Evolutionary conservation across 371 early-diverging fungal species (phyloP).

Genomic region (Lichtheimia corymbifera): DNA sequence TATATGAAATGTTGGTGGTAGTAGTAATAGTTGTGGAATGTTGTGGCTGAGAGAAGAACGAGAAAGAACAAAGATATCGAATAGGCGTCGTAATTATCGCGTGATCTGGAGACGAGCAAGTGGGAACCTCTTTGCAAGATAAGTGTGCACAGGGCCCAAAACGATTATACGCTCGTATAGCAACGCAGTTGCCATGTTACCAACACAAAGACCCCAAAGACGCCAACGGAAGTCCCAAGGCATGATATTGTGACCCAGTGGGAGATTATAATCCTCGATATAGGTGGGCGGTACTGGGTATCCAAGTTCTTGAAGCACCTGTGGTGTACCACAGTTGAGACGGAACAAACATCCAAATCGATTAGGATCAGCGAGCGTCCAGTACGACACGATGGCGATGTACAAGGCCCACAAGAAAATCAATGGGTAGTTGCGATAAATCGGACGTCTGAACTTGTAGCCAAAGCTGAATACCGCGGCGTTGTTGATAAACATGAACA

Average conservation of each 20-base stretch:
- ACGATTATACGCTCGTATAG: slow-evolving; percentile 52
- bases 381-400: slow-evolving; percentile 55
- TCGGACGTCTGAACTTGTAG: slow-evolving; percentile 53
- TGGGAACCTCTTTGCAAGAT: slow-evolving; percentile 18
- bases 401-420: slow-evolving; percentile 56
- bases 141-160: slow-evolving; percentile 43
- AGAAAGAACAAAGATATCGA: too few relatives aligned
- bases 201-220: slow-evolving; percentile 55
- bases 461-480: slow-evolving; percentile 72
- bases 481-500: slow-evolving; percentile 64
- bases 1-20: too few relatives aligned
- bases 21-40: too few relatives aligned
- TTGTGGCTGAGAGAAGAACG: too few relatives aligned
- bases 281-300: slow-evolving; percentile 49
- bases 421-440: slow-evolving; percentile 64
- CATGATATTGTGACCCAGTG: slow-evolving; percentile 70
- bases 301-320: slow-evolving; percentile 49
- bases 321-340: slow-evolving; percentile 72
- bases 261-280: slow-evolving; percentile 62
- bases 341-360: slow-evolving; percentile 53
- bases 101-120: slow-evolving; percentile 4
- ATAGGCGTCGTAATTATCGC: neutral
- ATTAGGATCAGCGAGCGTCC: slow-evolving; percentile 75
- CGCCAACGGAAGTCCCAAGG: slow-evolving; percentile 61
- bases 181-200: slow-evolving; percentile 35